Base-by-base conservation (phyloP, 495 filamentous ascomycete species). In the Baudoinia panamericana region DNA sequence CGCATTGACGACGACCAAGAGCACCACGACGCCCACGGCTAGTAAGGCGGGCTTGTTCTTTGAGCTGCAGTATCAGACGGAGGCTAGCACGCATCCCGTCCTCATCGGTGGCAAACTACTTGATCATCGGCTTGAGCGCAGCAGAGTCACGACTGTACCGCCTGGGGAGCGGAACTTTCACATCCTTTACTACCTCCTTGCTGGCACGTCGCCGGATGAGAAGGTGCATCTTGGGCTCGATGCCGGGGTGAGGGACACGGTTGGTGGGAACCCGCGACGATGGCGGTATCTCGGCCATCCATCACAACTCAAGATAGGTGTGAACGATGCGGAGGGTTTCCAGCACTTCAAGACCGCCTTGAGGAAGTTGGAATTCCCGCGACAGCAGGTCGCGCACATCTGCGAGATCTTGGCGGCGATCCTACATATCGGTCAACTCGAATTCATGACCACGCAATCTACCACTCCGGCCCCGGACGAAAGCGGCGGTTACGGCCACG, bases 271-370 rank as follows among this genome's bases (percentile, higher is more conserved):
- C 16, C 8, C 76, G 48, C 88, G 82, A 63, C 65, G 90, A 58
- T 97, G 90, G 90, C 75, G 82, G 54, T 97, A 95, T 60, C 69
- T 97, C 18, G 90, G 90, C 15, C 90, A 97, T 55, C 88, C 88
- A 1, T 93, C 88, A 0, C 90, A 97, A 56, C 69, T 97, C 20
- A 95, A 93, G 56, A 84, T 96, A 22, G 90, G 90, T 17, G 83
- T 97, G 56, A 94, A 97, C 55, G 90, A 97, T 58, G 65, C 74
- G 3, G 88, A 94, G 53, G 88, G 88, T 0, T 97, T 97, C 61
- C 83, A 92, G 56, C 80, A 94, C 36, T 97, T 97, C 67, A 97
- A 97, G 67, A 93, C 82, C 0, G 90, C 90, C 3, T 63, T 97
- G 36, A 66, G 88, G 31, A 95, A 93, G 57, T 70, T 97, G 26